phyloP scores from a whole-genome alignment of 2,329 filamentous ascomycete genomes.

The Fusarium verrucosum region DNA sequence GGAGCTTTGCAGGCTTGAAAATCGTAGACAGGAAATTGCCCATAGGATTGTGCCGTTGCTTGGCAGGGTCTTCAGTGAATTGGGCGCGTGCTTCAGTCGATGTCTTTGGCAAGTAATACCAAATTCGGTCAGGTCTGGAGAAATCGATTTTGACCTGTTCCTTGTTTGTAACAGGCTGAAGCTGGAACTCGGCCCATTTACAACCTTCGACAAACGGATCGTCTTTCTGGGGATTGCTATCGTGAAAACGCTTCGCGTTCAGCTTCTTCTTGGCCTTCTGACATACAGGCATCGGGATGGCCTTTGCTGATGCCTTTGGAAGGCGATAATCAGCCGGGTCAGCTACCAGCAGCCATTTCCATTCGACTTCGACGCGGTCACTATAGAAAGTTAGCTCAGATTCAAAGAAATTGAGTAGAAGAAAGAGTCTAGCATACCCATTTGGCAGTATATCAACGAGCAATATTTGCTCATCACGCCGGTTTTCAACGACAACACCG shows the following conservation, averaged over 20 bases:
- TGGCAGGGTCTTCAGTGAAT: conserved; percentile 80
- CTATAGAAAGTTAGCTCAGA: conserved; percentile 59
- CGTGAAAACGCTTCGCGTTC: conserved; percentile 69
- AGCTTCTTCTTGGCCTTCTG: conserved; percentile 72
- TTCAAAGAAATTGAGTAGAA: neutral
- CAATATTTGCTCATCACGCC: conserved; percentile 76
- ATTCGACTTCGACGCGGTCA: conserved; percentile 80
- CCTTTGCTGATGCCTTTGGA: conserved; percentile 77
- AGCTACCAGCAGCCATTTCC: conserved; percentile 82
- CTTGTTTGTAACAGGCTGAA: conserved; percentile 65
- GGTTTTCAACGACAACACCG: conserved; percentile 86
- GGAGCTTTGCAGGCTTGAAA: conserved; percentile 62
- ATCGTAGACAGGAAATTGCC: conserved; percentile 79
- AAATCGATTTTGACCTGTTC: conserved; percentile 77
- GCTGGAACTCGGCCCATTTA: conserved; percentile 83
- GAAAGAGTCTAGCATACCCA: conserved; percentile 66
- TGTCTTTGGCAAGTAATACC: conserved; percentile 85
- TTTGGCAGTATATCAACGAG: conserved; percentile 85
- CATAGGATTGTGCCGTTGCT: conserved; percentile 69
- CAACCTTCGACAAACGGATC: conserved; percentile 74
- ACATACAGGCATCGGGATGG: conserved; percentile 74
- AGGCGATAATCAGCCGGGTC: conserved; percentile 75
- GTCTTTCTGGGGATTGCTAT: conserved; percentile 71
- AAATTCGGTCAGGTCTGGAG: conserved; percentile 76
- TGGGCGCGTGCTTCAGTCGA: conserved; percentile 92